Evolutionary conservation across 1,139 yeast genomes (phyloP).

Genomic region (Zygosaccharomyces pseudobailii): DNA sequence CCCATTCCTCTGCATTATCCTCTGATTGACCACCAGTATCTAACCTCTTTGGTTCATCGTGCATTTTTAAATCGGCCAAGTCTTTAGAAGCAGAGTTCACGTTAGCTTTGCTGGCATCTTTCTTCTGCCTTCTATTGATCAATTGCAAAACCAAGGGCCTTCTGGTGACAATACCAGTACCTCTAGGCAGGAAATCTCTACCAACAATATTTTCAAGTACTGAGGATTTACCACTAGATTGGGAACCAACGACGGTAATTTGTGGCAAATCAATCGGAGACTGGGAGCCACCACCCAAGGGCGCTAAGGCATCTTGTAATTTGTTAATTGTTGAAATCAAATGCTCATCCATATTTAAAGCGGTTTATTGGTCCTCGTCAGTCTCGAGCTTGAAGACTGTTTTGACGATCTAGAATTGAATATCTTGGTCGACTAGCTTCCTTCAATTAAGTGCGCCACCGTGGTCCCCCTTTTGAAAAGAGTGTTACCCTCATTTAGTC

Average conservation of each 20-base stretch:
- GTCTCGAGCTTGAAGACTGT: background rate
- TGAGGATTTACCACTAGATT: slow-evolving; percentile 90
- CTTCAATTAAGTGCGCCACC: slow-evolving; percentile 7
- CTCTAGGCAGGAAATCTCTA: slow-evolving; percentile 90
- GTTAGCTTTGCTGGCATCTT: slow-evolving; percentile 17
- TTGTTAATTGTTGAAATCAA: slow-evolving; percentile 89
- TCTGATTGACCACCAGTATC: slow-evolving; percentile 42
- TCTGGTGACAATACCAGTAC: slow-evolving; percentile 93
- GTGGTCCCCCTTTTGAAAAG: slow-evolving; percentile 6
- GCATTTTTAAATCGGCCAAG: slow-evolving; percentile 36
- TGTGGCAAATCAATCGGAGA: slow-evolving; percentile 92
- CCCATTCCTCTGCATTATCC: slow-evolving; percentile 93
- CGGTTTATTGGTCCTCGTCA: background rate
- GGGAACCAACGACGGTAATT: slow-evolving; percentile 95
- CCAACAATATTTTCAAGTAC: slow-evolving; percentile 94
- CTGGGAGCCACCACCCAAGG: slow-evolving; percentile 80
- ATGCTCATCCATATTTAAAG: slow-evolving; percentile 69
- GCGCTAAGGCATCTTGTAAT: slow-evolving; percentile 90
- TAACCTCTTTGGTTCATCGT: slow-evolving; percentile 20
- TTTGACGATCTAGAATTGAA: background rate
- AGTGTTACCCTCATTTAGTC: background rate
- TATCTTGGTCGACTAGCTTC: no score
- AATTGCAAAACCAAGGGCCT: slow-evolving; percentile 83
- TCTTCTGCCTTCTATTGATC: slow-evolving; percentile 57
- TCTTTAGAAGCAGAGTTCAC: slow-evolving; percentile 32